Conservation (phyloP, 169 alveolate species). For the Neospora caninum region DNA sequence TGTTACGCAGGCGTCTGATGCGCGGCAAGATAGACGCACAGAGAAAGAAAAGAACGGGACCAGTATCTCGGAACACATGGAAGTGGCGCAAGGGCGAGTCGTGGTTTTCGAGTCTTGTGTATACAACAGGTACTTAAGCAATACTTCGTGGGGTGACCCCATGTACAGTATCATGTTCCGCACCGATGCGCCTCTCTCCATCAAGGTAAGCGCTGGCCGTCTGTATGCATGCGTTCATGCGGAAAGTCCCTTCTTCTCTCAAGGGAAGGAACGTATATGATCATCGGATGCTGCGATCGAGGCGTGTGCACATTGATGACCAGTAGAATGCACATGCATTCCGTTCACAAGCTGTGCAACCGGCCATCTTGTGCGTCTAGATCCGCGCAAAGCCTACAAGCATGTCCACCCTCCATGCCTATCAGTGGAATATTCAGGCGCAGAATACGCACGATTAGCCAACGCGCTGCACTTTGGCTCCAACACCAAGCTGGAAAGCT, state of each 20-base stretch:
- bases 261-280: background rate
- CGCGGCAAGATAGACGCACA: background rate
- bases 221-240: background rate
- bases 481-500: too few relatives aligned
- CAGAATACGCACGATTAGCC: too few relatives aligned
- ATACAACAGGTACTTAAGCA: slow-evolving; percentile 69
- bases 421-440: too few relatives aligned
- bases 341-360: too few relatives aligned
- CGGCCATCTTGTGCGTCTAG: too few relatives aligned
- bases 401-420: too few relatives aligned
- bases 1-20: too few relatives aligned
- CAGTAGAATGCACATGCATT: too few relatives aligned
- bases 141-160: slow-evolving; percentile 85
- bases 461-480: too few relatives aligned
- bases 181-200: slow-evolving; percentile 95
- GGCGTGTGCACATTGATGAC: too few relatives aligned
- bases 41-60: background rate
- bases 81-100: background rate
- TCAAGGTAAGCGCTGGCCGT: slow-evolving; percentile 75
- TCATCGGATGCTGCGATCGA: too few relatives aligned
- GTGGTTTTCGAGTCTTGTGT: background rate
- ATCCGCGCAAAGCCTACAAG: too few relatives aligned
- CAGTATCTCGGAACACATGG: background rate
- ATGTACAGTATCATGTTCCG: slow-evolving; percentile 86
- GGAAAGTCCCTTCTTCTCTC: background rate